Evolutionary conservation across 495 filamentous ascomycete species (phyloP).

Genomic region (Neurospora sublineolata): DNA sequence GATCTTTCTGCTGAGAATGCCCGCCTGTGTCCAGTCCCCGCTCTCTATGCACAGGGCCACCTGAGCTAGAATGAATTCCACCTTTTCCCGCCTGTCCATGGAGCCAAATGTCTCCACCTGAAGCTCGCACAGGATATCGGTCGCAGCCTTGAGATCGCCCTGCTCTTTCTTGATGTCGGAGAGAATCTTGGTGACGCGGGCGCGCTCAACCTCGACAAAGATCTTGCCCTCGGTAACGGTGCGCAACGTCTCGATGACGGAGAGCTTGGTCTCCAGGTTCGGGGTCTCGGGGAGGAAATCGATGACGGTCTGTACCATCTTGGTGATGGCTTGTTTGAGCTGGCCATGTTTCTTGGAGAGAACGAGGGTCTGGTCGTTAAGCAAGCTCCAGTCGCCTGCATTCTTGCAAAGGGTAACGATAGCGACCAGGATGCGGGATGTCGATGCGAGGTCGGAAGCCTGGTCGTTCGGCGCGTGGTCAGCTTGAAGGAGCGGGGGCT

Average conservation of each 20-base stretch:
- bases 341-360: slow-evolving; percentile 99
- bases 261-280: slow-evolving; percentile 72
- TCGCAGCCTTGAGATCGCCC: slow-evolving; percentile 79
- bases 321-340: slow-evolving; percentile 95
- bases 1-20: slow-evolving; percentile 91
- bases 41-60: slow-evolving; percentile 91
- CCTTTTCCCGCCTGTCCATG: slow-evolving; percentile 94
- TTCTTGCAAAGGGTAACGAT: slow-evolving; percentile 94
- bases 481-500: slow-evolving; percentile 4
- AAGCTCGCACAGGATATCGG: slow-evolving; percentile 89
- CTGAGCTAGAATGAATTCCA: slow-evolving; percentile 93
- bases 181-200: slow-evolving; percentile 84
- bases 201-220: slow-evolving; percentile 96
- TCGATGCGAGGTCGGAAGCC: slow-evolving; percentile 92
- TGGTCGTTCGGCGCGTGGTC: slow-evolving; percentile 21
- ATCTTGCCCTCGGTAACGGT: slow-evolving; percentile 99
- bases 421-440: slow-evolving; percentile 71
- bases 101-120: slow-evolving; percentile 99
- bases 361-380: slow-evolving; percentile 91
- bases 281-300: slow-evolving; percentile 72
- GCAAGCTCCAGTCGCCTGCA: slow-evolving; percentile 76
- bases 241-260: slow-evolving; percentile 84
- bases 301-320: slow-evolving; percentile 98
- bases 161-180: slow-evolving; percentile 94
- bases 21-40: slow-evolving; percentile 90